Percentiles rank a stretch among this genome's conserved stretches.
phyloP scores from a whole-genome alignment of 371 early-diverging fungal species.

The Smittium mucronatum region DNA sequence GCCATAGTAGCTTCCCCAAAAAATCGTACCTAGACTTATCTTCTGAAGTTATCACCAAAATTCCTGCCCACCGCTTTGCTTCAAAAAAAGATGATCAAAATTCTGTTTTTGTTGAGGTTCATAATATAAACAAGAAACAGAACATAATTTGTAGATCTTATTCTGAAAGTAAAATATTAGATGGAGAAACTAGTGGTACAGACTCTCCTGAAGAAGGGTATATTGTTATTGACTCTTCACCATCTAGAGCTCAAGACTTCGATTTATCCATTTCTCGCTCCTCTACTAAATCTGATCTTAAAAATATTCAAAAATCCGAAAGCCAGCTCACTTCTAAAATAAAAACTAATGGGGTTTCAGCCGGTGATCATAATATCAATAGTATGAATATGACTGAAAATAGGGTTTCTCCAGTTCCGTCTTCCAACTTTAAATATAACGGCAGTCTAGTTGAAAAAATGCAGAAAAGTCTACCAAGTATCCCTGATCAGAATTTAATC shows the following conservation, averaged over 20 bases:
- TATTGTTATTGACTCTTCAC: neutral
- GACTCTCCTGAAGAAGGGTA: neutral
- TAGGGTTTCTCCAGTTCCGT: neutral
- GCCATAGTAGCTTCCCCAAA: slow-evolving; percentile 4
- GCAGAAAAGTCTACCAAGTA: neutral
- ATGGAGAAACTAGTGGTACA: neutral
- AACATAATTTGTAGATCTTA: neutral
- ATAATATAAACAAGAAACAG: neutral
- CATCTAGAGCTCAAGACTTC: neutral
- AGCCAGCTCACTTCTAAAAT: neutral
- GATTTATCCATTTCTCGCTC: neutral
- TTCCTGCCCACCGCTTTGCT: neutral
- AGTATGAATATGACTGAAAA: neutral
- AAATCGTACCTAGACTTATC: neutral
- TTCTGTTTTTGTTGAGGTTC: neutral
- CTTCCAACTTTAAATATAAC: neutral
- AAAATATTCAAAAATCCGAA: neutral
- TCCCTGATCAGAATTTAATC: neutral
- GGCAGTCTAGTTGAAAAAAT: neutral
- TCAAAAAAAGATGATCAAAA: neutral
- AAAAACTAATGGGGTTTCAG: neutral
- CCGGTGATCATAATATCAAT: neutral
- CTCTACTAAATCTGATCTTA: neutral
- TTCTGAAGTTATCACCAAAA: neutral
- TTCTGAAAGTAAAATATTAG: neutral